phyloP scores from a whole-genome alignment of 768 basidiomycete species.

The Trametes punicea region DNA sequence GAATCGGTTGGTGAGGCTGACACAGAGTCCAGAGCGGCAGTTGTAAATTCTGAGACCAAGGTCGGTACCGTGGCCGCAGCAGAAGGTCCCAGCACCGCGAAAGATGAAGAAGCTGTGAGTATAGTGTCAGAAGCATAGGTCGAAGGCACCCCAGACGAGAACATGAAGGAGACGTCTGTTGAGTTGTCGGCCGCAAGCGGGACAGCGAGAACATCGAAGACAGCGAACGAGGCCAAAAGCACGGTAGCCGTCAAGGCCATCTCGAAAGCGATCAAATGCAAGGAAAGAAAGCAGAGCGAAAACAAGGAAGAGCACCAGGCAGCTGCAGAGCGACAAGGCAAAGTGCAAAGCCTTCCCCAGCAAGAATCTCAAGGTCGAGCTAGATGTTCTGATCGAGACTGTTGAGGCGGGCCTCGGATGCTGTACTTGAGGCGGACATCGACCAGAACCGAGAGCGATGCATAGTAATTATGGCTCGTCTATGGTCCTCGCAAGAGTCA shows the following conservation, averaged over 20 bases:
- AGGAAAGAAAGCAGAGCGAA: neutral
- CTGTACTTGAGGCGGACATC: neutral
- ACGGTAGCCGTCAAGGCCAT: conserved; percentile 21
- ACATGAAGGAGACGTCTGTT: neutral
- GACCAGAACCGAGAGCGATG: too few relatives aligned
- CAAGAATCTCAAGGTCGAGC: neutral
- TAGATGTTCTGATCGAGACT: neutral
- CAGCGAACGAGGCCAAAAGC: conserved; percentile 4
- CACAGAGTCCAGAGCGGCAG: neutral
- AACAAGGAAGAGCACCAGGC: neutral
- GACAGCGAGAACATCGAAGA: conserved; percentile 7
- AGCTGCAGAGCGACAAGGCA: too few relatives aligned
- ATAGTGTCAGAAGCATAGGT: neutral
- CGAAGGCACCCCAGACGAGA: neutral
- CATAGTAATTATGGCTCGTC: too few relatives aligned
- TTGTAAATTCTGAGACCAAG: neutral
- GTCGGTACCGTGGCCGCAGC: neutral
- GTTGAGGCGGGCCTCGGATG: neutral
- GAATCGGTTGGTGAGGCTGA: neutral
- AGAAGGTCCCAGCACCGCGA: neutral
- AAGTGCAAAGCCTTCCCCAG: too few relatives aligned
- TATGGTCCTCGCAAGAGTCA: too few relatives aligned
- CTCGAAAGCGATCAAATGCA: conserved; percentile 1
- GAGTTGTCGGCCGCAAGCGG: conserved; percentile 3
- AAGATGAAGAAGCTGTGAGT: neutral